A percentile compares a stretch with the other conserved stretches of the same genome.
Evolutionary conservation across 768 basidiomycete species (phyloP).

Genomic region (Termitomyces sp.): DNA sequence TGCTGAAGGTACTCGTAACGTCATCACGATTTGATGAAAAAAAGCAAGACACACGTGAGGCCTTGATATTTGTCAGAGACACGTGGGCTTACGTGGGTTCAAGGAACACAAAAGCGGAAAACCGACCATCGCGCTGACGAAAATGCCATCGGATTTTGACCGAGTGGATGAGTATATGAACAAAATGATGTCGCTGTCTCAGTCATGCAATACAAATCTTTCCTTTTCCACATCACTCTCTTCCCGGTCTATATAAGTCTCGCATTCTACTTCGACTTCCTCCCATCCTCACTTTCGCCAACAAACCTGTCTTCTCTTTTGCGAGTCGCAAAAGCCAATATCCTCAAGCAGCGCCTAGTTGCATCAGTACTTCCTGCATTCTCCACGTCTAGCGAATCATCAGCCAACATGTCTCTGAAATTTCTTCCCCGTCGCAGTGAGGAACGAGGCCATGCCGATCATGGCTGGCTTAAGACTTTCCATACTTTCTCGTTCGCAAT

Average conservation of each 20-base stretch:
- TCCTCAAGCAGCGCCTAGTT: constrained; percentile 21
- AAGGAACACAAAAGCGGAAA: neutral
- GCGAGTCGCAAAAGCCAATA: constrained; percentile 29
- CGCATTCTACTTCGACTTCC: constrained; percentile 27
- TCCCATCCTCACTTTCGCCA: constrained; percentile 16
- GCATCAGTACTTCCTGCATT: constrained; percentile 7
- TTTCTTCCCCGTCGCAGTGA: constrained; percentile 52
- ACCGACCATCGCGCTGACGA: constrained; percentile 6
- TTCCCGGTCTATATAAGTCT: constrained; percentile 37
- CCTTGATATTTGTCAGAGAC: neutral
- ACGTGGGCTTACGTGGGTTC: constrained; percentile 2
- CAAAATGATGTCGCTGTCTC: constrained; percentile 13
- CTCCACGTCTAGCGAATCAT: constrained; percentile 1
- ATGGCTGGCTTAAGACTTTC: constrained; percentile 85
- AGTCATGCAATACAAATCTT: constrained; percentile 30
- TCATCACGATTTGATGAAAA: constrained; percentile 1
- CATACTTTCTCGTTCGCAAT: constrained; percentile 76
- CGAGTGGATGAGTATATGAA: constrained; percentile 6
- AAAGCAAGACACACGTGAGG: neutral
- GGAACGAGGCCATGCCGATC: constrained; percentile 69
- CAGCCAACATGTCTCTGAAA: constrained; percentile 24
- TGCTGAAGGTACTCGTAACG: neutral
- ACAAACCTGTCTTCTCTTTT: constrained; percentile 33
- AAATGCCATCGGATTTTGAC: neutral
- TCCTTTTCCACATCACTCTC: constrained; percentile 29